A percentile compares a stretch with the other conserved stretches of the same genome.
phyloP scores from a whole-genome alignment of 495 filamentous ascomycete genomes.

The Annulohypoxylon stygium region DNA sequence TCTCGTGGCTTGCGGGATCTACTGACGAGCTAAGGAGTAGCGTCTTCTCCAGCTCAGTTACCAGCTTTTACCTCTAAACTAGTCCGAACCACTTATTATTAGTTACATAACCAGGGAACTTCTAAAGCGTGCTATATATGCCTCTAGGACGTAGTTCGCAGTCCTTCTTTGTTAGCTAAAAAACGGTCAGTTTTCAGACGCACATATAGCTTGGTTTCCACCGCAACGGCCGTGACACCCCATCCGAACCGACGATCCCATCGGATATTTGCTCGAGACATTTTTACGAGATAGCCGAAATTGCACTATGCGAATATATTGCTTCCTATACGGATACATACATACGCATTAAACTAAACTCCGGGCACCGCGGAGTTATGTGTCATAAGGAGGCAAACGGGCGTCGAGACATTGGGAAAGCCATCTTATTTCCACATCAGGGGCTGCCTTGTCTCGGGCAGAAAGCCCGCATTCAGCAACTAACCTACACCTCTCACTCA shows the following conservation, averaged over 20 bases:
- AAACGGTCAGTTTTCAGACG: constrained; percentile 7
- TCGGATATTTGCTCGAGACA: constrained; percentile 4
- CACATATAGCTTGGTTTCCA: not conserved
- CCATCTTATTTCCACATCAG: constrained; percentile 26
- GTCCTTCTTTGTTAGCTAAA: constrained; percentile 1
- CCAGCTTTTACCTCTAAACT: constrained; percentile 5
- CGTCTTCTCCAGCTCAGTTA: not conserved
- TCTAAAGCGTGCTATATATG: not conserved
- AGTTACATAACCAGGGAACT: not conserved
- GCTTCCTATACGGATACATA: not conserved
- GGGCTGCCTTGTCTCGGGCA: not conserved
- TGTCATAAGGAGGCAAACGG: too few species aligned
- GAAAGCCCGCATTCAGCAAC: not conserved
- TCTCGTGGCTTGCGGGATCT: constrained; percentile 22
- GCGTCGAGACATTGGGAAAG: not conserved
- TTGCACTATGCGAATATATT: constrained; percentile 3
- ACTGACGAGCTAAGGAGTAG: not conserved
- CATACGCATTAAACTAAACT: not conserved
- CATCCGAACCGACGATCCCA: constrained; percentile 9
- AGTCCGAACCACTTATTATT: not conserved
- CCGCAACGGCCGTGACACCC: constrained; percentile 16
- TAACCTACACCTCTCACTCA: not conserved
- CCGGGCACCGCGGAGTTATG: not conserved
- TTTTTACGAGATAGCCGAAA: constrained; percentile 1
- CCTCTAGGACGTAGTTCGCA: not conserved